Evolutionary conservation across 1,139 yeast genomes (phyloP).

Genomic region (Taphrina sp.): DNA sequence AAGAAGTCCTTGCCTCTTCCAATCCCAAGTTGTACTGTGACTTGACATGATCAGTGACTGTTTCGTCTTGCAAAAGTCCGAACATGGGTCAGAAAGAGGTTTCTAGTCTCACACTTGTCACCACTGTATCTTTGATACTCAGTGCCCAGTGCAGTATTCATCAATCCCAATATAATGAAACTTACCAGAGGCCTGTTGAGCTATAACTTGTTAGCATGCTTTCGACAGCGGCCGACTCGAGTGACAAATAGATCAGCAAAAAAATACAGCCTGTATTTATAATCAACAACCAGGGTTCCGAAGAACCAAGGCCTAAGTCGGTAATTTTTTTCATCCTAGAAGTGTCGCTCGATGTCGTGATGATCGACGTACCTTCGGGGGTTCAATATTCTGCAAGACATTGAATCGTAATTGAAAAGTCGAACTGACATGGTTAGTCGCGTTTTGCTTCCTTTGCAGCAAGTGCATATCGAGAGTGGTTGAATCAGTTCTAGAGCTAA

Average conservation of each 20-base stretch:
- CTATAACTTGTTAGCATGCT: not conserved
- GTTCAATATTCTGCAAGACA: too few species aligned
- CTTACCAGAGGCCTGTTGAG: too few species aligned
- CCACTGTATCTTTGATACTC: constrained; percentile 22
- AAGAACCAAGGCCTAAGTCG: constrained; percentile 23
- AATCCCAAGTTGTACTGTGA: too few species aligned
- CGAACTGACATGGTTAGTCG: too few species aligned
- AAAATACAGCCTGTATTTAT: constrained; percentile 33
- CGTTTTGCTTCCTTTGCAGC: too few species aligned
- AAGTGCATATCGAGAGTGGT: too few species aligned
- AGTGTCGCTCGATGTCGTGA: too few species aligned
- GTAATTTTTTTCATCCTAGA: constrained; percentile 31
- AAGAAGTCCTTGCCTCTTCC: too few species aligned
- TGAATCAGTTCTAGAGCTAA: constrained; percentile 33
- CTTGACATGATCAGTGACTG: too few species aligned
- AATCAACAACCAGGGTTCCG: constrained; percentile 15
- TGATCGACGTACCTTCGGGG: too few species aligned
- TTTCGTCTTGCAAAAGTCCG: not conserved
- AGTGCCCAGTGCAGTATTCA: constrained; percentile 34
- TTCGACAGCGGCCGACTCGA: too few species aligned
- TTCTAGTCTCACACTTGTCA: constrained; percentile 33
- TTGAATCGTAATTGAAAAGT: too few species aligned
- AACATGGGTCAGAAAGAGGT: constrained; percentile 30
- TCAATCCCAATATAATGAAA: constrained; percentile 8
- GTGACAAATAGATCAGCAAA: constrained; percentile 25